A percentile compares a stretch with the other conserved stretches of the same genome.
These are phyloP conservation scores for Elymus sibiricus DNA, from an alignment of 176 grass and related monocot species.

Conservation along the genomic window DNA sequence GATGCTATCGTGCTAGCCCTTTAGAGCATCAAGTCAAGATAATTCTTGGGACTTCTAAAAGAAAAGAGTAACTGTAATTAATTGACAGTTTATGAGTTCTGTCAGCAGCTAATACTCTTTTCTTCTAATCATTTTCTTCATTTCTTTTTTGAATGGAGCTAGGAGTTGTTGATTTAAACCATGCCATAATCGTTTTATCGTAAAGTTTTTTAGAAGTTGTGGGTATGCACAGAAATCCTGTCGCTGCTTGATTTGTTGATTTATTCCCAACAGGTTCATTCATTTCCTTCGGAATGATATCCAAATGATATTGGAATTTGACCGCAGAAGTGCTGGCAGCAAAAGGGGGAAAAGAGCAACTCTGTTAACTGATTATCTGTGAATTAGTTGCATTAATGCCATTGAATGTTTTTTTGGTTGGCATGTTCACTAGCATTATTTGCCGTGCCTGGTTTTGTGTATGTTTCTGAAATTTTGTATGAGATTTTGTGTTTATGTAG, in stretches of 20 bases:
- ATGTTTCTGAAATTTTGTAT: constrained; percentile 28
- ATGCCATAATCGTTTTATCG: not conserved
- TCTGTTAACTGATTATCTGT: constrained; percentile 22
- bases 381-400: constrained; percentile 31
- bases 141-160: not conserved
- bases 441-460: not conserved
- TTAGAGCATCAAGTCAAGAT: not conserved
- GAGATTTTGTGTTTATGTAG: constrained; percentile 50
- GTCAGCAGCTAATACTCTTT: not conserved
- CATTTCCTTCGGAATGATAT: constrained; percentile 42
- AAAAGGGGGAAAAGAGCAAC: constrained; percentile 34
- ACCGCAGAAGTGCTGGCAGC: constrained; percentile 38
- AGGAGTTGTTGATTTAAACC: not conserved
- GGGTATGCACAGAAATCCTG: constrained; percentile 15
- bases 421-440: not conserved
- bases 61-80: not conserved
- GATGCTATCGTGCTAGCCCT: not conserved
- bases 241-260: constrained; percentile 51
- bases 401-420: constrained; percentile 31
- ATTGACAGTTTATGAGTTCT: not conserved
- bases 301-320: constrained; percentile 44
- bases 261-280: constrained; percentile 50
- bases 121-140: not conserved
- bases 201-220: constrained; percentile 13
- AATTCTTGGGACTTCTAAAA: not conserved